Conservation (phyloP, 2,329 filamentous ascomycete species). For the Ophiocordyceps polyrhachis-furcata region DNA sequence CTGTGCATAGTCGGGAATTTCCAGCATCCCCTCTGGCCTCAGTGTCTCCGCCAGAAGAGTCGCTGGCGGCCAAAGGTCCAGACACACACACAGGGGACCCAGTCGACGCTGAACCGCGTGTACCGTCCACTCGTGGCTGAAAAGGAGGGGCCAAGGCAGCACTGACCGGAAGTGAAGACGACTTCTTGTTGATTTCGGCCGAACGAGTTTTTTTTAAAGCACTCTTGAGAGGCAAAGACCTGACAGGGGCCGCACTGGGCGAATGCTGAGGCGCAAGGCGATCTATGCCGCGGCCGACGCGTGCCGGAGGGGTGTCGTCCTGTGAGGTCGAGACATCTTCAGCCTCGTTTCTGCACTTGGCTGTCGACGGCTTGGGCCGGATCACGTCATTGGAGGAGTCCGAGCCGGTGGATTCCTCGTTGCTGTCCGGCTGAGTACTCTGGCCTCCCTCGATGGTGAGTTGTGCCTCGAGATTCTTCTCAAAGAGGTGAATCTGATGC, state of each 20-base stretch:
- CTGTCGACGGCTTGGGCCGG: slow-evolving; percentile 3
- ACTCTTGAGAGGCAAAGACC: slow-evolving; percentile 8
- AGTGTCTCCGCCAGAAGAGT: slow-evolving; percentile 2
- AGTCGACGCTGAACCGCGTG: slow-evolving; percentile 4
- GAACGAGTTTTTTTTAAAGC: slow-evolving; percentile 3
- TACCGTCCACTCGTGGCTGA: slow-evolving; percentile 18
- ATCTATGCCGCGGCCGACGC: slow-evolving; percentile 3
- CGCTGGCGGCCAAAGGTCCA: background rate
- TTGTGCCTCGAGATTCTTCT: slow-evolving; percentile 25
- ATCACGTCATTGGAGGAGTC: slow-evolving; percentile 4
- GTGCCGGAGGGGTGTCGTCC: slow-evolving; percentile 4
- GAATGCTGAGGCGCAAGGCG: slow-evolving; percentile 5
- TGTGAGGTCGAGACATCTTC: slow-evolving; percentile 4
- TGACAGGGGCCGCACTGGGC: slow-evolving; percentile 11
- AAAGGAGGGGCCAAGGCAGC: slow-evolving; percentile 32
- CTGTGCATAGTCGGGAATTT: slow-evolving; percentile 34
- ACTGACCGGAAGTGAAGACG: slow-evolving; percentile 21
- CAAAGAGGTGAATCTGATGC: slow-evolving; percentile 30
- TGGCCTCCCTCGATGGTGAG: slow-evolving; percentile 24
- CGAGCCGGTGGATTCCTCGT: slow-evolving; percentile 6
- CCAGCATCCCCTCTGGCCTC: slow-evolving; percentile 3
- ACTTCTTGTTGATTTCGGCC: slow-evolving; percentile 12
- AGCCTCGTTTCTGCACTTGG: slow-evolving; percentile 3
- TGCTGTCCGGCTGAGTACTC: slow-evolving; percentile 18
- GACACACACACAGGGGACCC: slow-evolving; percentile 1